Evolutionary conservation across 2,329 filamentous ascomycete species (phyloP).

Genomic region (Curvularia spicifera): DNA sequence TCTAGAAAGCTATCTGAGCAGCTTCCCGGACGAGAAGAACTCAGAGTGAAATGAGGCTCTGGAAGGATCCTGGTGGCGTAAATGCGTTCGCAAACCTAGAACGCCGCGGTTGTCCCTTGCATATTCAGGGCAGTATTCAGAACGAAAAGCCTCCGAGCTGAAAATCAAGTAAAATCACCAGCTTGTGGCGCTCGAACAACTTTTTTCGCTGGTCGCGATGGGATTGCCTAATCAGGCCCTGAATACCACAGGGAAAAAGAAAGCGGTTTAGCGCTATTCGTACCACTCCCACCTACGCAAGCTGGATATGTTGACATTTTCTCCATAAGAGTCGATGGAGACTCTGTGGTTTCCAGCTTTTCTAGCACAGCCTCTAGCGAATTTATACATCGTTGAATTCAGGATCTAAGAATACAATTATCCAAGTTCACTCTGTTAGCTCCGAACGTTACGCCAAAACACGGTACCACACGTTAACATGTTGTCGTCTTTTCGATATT

Average conservation of each 20-base stretch:
- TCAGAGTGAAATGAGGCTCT: not conserved
- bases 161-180: not conserved
- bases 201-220: not conserved
- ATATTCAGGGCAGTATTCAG: not conserved
- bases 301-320: not conserved
- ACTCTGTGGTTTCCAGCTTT: not conserved
- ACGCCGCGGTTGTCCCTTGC: not conserved
- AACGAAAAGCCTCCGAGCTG: not conserved
- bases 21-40: constrained; percentile 12
- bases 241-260: constrained; percentile 9
- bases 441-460: not conserved
- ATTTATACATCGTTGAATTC: not conserved
- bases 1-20: constrained; percentile 28
- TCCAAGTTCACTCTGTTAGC: not conserved
- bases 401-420: not conserved
- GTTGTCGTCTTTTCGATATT: constrained; percentile 12
- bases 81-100: not conserved
- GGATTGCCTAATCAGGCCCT: constrained; percentile 1
- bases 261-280: constrained; percentile 2
- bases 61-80: not conserved
- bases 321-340: not conserved
- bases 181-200: not conserved
- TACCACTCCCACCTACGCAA: not conserved
- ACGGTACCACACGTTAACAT: not conserved
- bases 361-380: not conserved